Evolutionary conservation across 2,329 filamentous ascomycete genomes (phyloP).

Genomic region (Pseudocercospora pini-densiflorae): DNA sequence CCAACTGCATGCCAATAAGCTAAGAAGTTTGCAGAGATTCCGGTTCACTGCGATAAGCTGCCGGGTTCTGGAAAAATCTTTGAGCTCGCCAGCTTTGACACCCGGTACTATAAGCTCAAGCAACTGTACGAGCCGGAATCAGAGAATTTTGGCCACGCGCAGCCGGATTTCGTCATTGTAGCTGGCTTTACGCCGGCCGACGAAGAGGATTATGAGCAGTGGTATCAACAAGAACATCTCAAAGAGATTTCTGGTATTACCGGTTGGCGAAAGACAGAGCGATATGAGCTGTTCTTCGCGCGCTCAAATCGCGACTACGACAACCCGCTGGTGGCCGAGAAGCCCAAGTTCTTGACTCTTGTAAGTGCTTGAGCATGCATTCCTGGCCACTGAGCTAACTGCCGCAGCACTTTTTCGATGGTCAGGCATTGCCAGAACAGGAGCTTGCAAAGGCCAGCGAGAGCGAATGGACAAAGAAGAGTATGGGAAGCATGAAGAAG

Average conservation of each 20-base stretch:
- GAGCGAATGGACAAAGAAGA: constrained; percentile 26
- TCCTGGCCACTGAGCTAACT: neutral
- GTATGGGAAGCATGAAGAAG: constrained; percentile 23
- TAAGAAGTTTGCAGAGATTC: constrained; percentile 19
- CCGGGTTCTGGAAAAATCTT: constrained; percentile 20
- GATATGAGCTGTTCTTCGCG: constrained; percentile 19
- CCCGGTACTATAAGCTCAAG: constrained; percentile 20
- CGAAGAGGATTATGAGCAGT: constrained; percentile 24
- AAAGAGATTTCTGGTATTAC: constrained; percentile 16
- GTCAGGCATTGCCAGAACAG: constrained; percentile 16
- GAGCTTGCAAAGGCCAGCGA: constrained; percentile 17
- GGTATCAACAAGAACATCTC: constrained; percentile 25
- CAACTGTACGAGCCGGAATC: constrained; percentile 17
- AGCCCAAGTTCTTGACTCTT: constrained; percentile 23
- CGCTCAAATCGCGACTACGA: constrained; percentile 4
- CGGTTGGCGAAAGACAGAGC: constrained; percentile 21
- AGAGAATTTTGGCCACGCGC: constrained; percentile 6
- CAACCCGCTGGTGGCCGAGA: neutral
- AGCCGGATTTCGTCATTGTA: constrained; percentile 20
- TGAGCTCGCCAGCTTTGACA: constrained; percentile 23
- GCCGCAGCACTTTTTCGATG: constrained; percentile 25
- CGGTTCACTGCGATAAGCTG: constrained; percentile 17
- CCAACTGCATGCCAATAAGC: neutral
- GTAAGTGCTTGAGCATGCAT: constrained; percentile 9
- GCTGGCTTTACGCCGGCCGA: constrained; percentile 23